phyloP scores from a whole-genome alignment of 495 filamentous ascomycete genomes.

The Aspergillus olivimuriae region DNA sequence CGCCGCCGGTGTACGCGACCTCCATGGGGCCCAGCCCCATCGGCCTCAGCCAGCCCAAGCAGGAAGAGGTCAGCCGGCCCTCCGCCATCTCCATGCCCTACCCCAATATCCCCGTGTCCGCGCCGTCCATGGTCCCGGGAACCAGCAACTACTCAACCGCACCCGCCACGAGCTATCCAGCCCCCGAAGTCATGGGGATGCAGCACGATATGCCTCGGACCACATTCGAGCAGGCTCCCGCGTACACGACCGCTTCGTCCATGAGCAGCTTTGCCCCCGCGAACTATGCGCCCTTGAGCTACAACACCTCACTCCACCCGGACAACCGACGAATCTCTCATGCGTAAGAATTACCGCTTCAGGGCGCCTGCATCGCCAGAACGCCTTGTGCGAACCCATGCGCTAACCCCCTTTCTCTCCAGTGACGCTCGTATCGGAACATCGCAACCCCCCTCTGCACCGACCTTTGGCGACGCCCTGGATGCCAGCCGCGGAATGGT shows the following conservation, averaged over 20 bases:
- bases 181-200: conserved; percentile 65
- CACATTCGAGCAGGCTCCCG: conserved; percentile 50
- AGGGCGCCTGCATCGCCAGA: not conserved
- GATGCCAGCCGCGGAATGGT: conserved; percentile 89
- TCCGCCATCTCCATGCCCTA: conserved; percentile 67
- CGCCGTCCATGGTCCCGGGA: conserved; percentile 62
- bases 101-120: conserved; percentile 61
- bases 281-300: conserved; percentile 49
- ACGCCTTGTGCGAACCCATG: not conserved
- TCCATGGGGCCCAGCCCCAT: too few relatives aligned
- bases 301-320: conserved; percentile 52
- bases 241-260: conserved; percentile 62
- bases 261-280: conserved; percentile 59
- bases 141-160: conserved; percentile 59
- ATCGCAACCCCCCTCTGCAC: conserved; percentile 26
- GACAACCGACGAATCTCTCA: conserved; percentile 76
- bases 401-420: conserved; percentile 7
- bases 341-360: conserved; percentile 61
- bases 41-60: conserved; percentile 48
- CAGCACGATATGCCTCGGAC: conserved; percentile 58
- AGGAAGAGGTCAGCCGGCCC: conserved; percentile 53
- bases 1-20: conserved; percentile 49
- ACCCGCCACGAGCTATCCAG: conserved; percentile 43
- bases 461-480: conserved; percentile 60
- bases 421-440: conserved; percentile 56